Evolutionary conservation across 345 rosid genomes (phyloP).

Genomic region (Eucalyptus curtisii): DNA sequence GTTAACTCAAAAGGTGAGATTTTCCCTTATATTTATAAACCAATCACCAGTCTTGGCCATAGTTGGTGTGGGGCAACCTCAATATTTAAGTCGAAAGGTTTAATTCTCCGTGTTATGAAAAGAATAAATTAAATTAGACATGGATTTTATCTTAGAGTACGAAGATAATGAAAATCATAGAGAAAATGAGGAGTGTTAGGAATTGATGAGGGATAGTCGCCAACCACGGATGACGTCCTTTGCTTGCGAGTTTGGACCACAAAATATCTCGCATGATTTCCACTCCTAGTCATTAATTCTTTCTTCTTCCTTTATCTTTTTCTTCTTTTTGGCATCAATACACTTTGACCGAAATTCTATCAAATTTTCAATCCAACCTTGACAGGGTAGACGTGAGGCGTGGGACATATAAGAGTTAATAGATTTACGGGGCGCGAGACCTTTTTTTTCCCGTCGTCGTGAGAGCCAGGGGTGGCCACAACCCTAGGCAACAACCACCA

Average conservation of each 20-base stretch:
- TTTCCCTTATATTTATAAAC: too few relatives aligned
- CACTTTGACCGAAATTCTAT: not conserved
- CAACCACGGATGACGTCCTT: not conserved
- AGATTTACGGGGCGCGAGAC: not conserved
- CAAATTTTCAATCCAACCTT: not conserved
- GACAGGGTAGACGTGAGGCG: not conserved
- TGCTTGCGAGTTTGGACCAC: not conserved
- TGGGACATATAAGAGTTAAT: not conserved
- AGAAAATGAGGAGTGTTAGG: not conserved
- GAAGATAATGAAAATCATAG: not conserved
- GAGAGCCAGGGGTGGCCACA: not conserved
- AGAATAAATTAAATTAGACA: not conserved
- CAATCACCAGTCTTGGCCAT: fast-evolving
- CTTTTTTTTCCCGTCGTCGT: not conserved
- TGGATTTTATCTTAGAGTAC: not conserved
- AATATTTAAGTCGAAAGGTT: not conserved
- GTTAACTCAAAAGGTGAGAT: too few relatives aligned
- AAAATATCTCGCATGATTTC: not conserved
- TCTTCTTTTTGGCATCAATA: too few relatives aligned
- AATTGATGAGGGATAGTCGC: not conserved
- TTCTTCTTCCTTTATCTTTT: not conserved
- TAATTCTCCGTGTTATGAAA: not conserved
- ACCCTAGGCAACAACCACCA: not conserved
- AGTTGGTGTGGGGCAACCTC: too few relatives aligned
- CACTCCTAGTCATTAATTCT: not conserved